phyloP scores from a whole-genome alignment of 306 rosid genomes.

The Vigna reflexopilosa region DNA sequence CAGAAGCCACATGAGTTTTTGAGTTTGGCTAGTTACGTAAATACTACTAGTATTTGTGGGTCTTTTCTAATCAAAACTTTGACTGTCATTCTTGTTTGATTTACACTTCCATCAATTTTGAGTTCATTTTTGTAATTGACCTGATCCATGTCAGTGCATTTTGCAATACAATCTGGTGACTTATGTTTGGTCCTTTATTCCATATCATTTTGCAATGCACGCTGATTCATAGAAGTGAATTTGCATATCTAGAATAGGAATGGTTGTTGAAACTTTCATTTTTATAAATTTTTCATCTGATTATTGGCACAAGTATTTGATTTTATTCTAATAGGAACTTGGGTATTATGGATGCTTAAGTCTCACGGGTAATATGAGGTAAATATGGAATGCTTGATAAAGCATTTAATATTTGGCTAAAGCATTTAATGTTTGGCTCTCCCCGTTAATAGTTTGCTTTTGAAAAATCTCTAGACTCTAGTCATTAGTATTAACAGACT shows the following conservation, averaged over 20 bases:
- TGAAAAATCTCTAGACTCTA: not conserved
- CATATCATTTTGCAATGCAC: not conserved
- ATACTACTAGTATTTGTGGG: not conserved
- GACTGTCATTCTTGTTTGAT: not conserved
- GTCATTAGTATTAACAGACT: no score
- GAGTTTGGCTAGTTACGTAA: not conserved
- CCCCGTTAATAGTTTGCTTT: no score
- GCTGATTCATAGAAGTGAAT: not conserved
- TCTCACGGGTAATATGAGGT: no score
- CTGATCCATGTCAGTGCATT: not conserved
- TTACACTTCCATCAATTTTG: not conserved
- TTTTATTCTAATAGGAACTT: no score
- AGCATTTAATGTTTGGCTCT: no score
- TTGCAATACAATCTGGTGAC: not conserved
- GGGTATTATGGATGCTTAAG: no score
- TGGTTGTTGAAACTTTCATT: not conserved
- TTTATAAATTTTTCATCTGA: not conserved
- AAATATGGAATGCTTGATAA: no score
- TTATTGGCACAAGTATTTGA: no score
- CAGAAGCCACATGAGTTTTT: no score
- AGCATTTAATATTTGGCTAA: no score
- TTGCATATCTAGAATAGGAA: conserved; percentile 9
- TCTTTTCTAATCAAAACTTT: not conserved
- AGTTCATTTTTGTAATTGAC: not conserved
- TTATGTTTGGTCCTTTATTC: conserved; percentile 3